Evolutionary conservation across 2,329 filamentous ascomycete genomes (phyloP).

Genomic region (Ceratocystis eucalypticola): DNA sequence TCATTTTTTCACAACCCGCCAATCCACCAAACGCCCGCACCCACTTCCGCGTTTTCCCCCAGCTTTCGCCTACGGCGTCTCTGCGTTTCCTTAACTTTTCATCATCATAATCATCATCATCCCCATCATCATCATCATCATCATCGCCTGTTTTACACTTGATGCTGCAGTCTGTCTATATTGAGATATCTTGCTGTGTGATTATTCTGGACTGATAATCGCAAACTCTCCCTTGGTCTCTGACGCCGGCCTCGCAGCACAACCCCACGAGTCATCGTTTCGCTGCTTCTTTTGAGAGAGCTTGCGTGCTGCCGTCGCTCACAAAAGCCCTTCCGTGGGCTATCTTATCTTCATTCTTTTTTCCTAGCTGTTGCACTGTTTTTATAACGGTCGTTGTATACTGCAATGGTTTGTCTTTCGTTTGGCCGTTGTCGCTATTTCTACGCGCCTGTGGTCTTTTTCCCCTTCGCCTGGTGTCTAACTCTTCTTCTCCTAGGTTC

Average conservation of each 20-base stretch:
- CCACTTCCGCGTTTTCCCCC: not conserved
- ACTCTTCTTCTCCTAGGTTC: conserved; percentile 46
- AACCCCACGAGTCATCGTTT: not conserved
- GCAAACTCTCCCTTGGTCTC: not conserved
- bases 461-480: not conserved
- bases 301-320: not conserved
- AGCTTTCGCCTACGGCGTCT: not conserved
- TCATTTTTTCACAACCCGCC: conserved; percentile 3
- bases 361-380: not conserved
- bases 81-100: not conserved
- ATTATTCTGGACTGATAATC: not conserved
- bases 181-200: not conserved
- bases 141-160: not conserved
- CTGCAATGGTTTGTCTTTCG: conserved; percentile 2
- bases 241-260: not conserved
- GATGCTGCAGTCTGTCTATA: not conserved
- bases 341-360: not conserved
- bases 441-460: not conserved
- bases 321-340: not conserved
- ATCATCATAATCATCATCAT: not conserved
- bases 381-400: not conserved
- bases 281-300: not conserved
- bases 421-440: not conserved
- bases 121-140: not conserved
- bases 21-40: not conserved